Evolutionary conservation across 225 moss, liverwort and hornwort genomes (phyloP).

Genomic region (Physcomitrium patens): DNA sequence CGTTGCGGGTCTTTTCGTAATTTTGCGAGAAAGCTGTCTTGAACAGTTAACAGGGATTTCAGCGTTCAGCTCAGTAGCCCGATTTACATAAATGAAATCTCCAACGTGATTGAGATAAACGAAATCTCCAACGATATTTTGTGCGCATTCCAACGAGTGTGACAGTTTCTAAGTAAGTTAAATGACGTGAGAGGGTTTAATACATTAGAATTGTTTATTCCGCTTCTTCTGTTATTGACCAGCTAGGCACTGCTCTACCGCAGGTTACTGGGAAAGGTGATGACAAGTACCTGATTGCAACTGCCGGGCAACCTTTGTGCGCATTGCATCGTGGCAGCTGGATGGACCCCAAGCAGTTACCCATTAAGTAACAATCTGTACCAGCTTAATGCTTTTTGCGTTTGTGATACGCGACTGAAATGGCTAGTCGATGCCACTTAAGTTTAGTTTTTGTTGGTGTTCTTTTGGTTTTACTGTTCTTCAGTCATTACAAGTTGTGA

Average conservation of each 20-base stretch:
- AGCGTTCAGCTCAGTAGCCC: background rate
- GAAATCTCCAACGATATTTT: too few species aligned
- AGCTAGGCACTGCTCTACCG: constrained; percentile 14
- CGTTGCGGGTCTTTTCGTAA: background rate
- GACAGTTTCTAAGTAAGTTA: background rate
- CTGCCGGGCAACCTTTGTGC: constrained; percentile 90
- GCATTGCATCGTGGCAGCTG: constrained; percentile 82
- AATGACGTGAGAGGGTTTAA: background rate
- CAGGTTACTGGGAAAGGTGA: constrained; percentile 95
- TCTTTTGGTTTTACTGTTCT: background rate
- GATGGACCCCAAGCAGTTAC: constrained; percentile 80
- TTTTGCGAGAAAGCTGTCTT: background rate
- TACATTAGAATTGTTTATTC: background rate
- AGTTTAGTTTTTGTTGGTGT: background rate
- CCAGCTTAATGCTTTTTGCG: constrained; percentile 1
- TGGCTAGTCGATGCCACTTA: background rate
- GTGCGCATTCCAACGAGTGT: background rate
- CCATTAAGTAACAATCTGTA: constrained; percentile 54
- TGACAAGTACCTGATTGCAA: constrained; percentile 93
- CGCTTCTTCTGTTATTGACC: background rate
- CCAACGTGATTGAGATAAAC: too few species aligned
- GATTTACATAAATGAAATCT: background rate
- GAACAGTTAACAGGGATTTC: background rate
- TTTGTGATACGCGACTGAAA: constrained; percentile 4
- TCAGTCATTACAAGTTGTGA: background rate